Evolutionary conservation across 805 yeast genomes (phyloP).

Genomic region (Cyberlindnera saturnus): DNA sequence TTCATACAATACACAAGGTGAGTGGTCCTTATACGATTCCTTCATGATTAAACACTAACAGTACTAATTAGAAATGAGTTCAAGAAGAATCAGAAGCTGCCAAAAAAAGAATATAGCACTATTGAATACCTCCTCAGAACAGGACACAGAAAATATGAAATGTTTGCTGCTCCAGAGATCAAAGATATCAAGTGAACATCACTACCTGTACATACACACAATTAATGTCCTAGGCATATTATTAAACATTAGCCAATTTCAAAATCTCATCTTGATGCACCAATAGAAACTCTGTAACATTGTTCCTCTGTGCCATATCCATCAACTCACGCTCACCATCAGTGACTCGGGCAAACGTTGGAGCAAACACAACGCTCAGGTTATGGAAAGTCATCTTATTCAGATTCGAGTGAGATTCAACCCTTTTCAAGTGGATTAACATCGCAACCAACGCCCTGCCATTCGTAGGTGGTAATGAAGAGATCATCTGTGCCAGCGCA

Average conservation of each 20-base stretch:
- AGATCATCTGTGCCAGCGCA: constrained; percentile 40
- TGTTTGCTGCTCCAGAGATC: constrained; percentile 65
- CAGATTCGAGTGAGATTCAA: constrained; percentile 43
- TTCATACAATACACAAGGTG: constrained; percentile 38
- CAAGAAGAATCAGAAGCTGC: constrained; percentile 44
- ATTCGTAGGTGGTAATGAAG: constrained; percentile 63
- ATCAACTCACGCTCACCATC: constrained; percentile 75
- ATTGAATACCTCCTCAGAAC: constrained; percentile 77
- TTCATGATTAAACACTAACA: constrained; percentile 1
- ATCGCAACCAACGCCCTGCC: constrained; percentile 47
- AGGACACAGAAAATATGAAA: constrained; percentile 67
- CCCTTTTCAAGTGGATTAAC: constrained; percentile 57
- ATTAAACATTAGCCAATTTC: constrained; percentile 1
- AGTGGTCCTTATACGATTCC: constrained; percentile 3
- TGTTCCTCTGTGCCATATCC: constrained; percentile 80
- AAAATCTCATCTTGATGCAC: constrained; percentile 39
- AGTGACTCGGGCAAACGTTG: constrained; percentile 77
- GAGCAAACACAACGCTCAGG: constrained; percentile 89
- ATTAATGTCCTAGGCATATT: background rate
- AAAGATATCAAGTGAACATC: constrained; percentile 46
- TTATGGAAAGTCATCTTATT: constrained; percentile 84
- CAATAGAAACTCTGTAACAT: constrained; percentile 67
- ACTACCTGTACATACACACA: background rate
- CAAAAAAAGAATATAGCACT: constrained; percentile 76
- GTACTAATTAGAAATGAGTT: constrained; percentile 43